Evolutionary conservation across 139 green algal species (phyloP), one percentile per base, ranked within the genome.

Genomic region (Chlorella sp.): DNA sequence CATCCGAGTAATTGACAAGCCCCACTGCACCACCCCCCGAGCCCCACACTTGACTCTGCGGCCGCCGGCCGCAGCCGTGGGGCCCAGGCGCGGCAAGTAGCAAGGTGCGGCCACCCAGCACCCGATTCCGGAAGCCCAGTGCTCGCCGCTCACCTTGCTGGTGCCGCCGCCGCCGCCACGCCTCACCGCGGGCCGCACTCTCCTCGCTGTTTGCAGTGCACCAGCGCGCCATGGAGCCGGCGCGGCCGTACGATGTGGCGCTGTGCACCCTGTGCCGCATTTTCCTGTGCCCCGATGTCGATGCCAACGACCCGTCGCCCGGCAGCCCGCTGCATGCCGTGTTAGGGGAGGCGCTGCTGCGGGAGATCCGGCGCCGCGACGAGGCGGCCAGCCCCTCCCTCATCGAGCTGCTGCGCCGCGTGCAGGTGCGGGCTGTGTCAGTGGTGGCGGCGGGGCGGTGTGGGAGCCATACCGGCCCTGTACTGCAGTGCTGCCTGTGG

Each of bases 291-390:
- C 69, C 81, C 4, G 68, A 51, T 7, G 81, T n/a, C 60, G 64
- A 84, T 7, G 81, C 68, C 26, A 68, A n/a, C 62, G 79, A 84
- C 46, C 79, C 79, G 32, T 14, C 64, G 64, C 43, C 79, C 32
- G 14, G 36, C 40, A 67, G 32, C 64, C 62, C 43, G 43, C 79
- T 84, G 79, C 64, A 76, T 22, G 8, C 26, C 32, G 26, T 32
- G 4, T 76, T 84, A 36, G 79, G 64, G 5, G 62, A 84, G 44
- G 79, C 79, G 11, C 64, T 84, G 79, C 44, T 84, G 64, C 41
- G 16, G 3, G 79, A 84, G 64, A 44, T 76, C 3, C 34, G 64
- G 34, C 64, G 79, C 5, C 19, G 64, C 34, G 64, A 65, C 43
- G 58, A 72, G 38, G 43, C 64, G 14, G 19, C 41, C 79, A 67